Evolutionary conservation across 768 basidiomycete species (phyloP).

Genomic region (Suillus variegatus): DNA sequence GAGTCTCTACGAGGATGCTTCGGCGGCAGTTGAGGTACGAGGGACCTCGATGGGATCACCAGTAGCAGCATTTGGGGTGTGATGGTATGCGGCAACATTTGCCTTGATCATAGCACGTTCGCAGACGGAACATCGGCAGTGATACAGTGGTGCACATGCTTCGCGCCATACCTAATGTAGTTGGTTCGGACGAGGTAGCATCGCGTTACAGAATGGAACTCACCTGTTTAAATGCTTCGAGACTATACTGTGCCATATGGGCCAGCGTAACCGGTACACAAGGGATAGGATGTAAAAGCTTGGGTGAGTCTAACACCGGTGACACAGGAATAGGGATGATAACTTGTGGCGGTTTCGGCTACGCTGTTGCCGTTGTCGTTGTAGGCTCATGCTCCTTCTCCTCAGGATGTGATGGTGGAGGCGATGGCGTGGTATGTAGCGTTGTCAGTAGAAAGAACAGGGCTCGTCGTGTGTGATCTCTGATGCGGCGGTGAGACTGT

Average conservation of each 20-base stretch:
- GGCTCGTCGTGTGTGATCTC: conserved; percentile 64
- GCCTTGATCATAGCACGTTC: conserved; percentile 61
- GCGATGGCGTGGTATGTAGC: conserved; percentile 76
- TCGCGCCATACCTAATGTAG: conserved; percentile 68
- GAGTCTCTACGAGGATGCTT: conserved; percentile 37
- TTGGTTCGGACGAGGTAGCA: neutral
- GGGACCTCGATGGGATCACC: conserved; percentile 2
- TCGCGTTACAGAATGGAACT: conserved; percentile 24
- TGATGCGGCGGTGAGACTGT: conserved; percentile 19
- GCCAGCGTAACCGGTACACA: conserved; percentile 59
- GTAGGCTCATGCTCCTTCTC: conserved; percentile 37
- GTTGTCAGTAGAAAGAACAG: conserved; percentile 76
- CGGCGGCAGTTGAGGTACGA: conserved; percentile 38
- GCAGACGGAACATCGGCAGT: conserved; percentile 72
- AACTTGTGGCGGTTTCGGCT: conserved; percentile 31
- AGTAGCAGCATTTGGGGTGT: neutral
- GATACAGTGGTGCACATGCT: conserved; percentile 69
- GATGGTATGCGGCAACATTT: conserved; percentile 37
- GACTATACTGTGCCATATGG: conserved; percentile 57
- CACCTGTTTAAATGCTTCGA: conserved; percentile 59
- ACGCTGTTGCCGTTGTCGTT: conserved; percentile 5
- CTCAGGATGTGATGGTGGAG: conserved; percentile 49
- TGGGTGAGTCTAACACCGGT: conserved; percentile 64
- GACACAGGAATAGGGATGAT: conserved; percentile 44
- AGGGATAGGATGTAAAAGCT: conserved; percentile 65